Percentiles rank a stretch among this genome's conserved stretches.
phyloP scores from a whole-genome alignment of 169 alveolate genomes.

The Plasmodium gallinaceum region DNA sequence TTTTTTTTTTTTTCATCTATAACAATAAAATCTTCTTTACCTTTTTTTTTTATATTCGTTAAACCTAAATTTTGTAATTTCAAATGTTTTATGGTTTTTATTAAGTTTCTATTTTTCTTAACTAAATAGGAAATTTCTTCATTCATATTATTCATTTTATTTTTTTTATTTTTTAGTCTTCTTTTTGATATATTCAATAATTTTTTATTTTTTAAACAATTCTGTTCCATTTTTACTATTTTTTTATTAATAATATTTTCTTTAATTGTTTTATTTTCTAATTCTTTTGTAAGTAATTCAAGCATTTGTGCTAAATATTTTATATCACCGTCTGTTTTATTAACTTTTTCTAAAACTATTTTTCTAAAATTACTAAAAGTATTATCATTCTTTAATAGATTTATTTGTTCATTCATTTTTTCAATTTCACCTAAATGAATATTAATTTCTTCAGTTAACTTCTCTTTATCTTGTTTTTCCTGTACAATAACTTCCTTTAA shows the following conservation, averaged over 20 bases:
- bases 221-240: slow-evolving; percentile 24
- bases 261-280: slow-evolving; percentile 38
- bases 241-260: not conserved
- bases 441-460: slow-evolving; percentile 22
- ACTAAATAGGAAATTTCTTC: slow-evolving; percentile 25
- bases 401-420: slow-evolving; percentile 27
- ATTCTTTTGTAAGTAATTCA: slow-evolving; percentile 42
- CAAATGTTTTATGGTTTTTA: slow-evolving; percentile 13
- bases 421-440: slow-evolving; percentile 18
- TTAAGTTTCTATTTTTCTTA: slow-evolving; percentile 29
- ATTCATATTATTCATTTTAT: slow-evolving; percentile 11
- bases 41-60: not conserved
- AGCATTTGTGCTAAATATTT: slow-evolving; percentile 46
- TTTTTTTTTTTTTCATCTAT: not conserved
- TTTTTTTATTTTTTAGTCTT: slow-evolving; percentile 10
- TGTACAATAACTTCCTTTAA: slow-evolving; percentile 4
- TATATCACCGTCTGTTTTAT: slow-evolving; percentile 49
- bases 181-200: slow-evolving; percentile 9
- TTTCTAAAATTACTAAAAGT: slow-evolving; percentile 51
- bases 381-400: slow-evolving; percentile 24
- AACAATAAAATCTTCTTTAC: not conserved
- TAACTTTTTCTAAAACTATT: slow-evolving; percentile 22
- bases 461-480: slow-evolving; percentile 34
- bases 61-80: not conserved
- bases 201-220: not conserved